Evolutionary conservation across 768 basidiomycete species (phyloP).

Genomic region (Tricholoma bakamatsutake): DNA sequence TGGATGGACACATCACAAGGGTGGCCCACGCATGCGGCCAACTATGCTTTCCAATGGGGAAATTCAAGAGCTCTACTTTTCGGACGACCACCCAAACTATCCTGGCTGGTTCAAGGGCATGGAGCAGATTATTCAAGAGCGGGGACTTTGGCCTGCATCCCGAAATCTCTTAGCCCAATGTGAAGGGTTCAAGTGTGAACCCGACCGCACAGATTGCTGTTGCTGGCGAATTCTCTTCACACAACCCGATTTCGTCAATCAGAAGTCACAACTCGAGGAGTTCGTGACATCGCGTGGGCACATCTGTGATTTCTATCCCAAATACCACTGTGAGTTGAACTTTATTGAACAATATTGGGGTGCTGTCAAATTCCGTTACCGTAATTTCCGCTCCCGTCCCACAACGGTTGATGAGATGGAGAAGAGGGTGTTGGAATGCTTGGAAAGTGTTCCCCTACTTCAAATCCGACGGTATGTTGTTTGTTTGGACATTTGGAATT

Average conservation of each 20-base stretch:
- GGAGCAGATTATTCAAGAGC: slow-evolving; percentile 20
- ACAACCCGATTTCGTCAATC: too few species aligned
- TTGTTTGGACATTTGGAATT: not conserved
- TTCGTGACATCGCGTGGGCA: slow-evolving; percentile 19
- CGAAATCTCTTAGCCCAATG: slow-evolving; percentile 15
- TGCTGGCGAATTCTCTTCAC: slow-evolving; percentile 15
- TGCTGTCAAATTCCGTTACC: slow-evolving; percentile 27
- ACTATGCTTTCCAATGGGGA: slow-evolving; percentile 13
- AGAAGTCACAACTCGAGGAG: slow-evolving; percentile 19
- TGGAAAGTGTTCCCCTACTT: slow-evolving; percentile 21
- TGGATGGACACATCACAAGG: too few species aligned
- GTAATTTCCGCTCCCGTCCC: slow-evolving; percentile 11
- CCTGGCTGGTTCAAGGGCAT: slow-evolving; percentile 33
- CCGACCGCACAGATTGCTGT: slow-evolving; percentile 13
- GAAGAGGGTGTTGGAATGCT: slow-evolving; percentile 18
- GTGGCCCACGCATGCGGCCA: too few species aligned
- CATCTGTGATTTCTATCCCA: slow-evolving; percentile 29
- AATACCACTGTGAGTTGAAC: slow-evolving; percentile 23
- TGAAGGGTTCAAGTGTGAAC: slow-evolving; percentile 19
- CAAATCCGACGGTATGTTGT: slow-evolving; percentile 15
- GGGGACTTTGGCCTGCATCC: slow-evolving; percentile 11
- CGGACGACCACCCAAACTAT: slow-evolving; percentile 21
- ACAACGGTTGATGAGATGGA: slow-evolving; percentile 22
- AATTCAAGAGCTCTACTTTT: slow-evolving; percentile 28
- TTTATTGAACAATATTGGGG: slow-evolving; percentile 17